Evolutionary conservation across 2,329 filamentous ascomycete species (phyloP), one percentile per base, ranked within the genome.

Genomic region (Apiospora marii): DNA sequence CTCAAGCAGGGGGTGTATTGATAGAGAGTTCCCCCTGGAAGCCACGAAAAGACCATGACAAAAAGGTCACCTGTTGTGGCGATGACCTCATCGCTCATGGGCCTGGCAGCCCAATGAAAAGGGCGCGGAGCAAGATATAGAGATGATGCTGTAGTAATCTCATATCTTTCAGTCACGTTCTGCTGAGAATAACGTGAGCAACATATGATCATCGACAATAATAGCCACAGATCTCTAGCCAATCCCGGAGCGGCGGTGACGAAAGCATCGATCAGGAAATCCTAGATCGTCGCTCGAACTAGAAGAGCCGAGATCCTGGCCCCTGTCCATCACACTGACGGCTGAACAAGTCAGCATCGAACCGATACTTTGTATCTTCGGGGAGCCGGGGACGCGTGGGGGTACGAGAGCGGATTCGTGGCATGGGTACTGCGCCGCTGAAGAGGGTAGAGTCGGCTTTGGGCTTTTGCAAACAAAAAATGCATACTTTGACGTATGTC

Each of bases 401-500:
- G 53, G 58, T 64, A 10, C 2, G 41, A 41, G 58, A 64, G 30
- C 22, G 58, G 30, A 12, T 41, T 64, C 41, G 19, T 14, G 34
- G 58, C 58, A 41, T n/a, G 4, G 27, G 27, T 12, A 64, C 22
- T 64, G 34, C 22, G 22, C n/a, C 34, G 30, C 34, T n/a, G 30
- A 30, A 34, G 48, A 51, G 68, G 68, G 19, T 70, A 70, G 68
- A 58, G 30, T 70, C 68, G 68, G 68, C 68, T 70, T 70, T 58
- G 48, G 14, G 22, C 34, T 37, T 64, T 41, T n/a, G 10, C 19
- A n/a, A 22, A 10, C 22, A n/a, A 1, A 4, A 19, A 6, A 2
- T 13, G 4, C 30, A 2, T 13, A 10, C 30, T 16, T 64, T n/a
- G 58, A 13, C 58, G 19, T 64, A n/a, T 41, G 19, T 64, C 53